phyloP scores from a whole-genome alignment of 805 yeast species.

The Saccharomyces mikatae region DNA sequence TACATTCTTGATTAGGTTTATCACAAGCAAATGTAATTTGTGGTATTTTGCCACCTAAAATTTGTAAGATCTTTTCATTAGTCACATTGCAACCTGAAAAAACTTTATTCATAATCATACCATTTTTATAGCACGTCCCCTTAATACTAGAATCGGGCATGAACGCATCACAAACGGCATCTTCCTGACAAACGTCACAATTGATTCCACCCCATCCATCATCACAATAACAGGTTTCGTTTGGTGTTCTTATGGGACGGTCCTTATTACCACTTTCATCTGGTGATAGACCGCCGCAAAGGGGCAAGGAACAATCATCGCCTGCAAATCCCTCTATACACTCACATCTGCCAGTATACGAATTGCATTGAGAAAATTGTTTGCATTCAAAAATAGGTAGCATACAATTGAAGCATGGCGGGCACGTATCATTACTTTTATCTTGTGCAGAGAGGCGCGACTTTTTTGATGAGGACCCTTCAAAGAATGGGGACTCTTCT shows the following conservation, averaged over 20 bases:
- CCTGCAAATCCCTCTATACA: slow-evolving; percentile 94
- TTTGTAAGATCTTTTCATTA: slow-evolving; percentile 71
- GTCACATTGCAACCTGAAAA: slow-evolving; percentile 95
- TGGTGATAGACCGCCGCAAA: slow-evolving; percentile 72
- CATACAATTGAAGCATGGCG: slow-evolving; percentile 93
- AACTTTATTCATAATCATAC: slow-evolving; percentile 69
- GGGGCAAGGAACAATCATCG: slow-evolving; percentile 78
- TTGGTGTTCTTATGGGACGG: slow-evolving; percentile 53
- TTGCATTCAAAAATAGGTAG: slow-evolving; percentile 83
- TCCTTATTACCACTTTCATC: slow-evolving; percentile 36
- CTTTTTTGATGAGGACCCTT: background rate
- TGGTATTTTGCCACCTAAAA: slow-evolving; percentile 73
- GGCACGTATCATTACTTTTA: slow-evolving; percentile 44
- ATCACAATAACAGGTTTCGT: slow-evolving; percentile 55
- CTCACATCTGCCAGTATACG: slow-evolving; percentile 83
- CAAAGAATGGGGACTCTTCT: background rate
- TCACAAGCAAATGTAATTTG: slow-evolving; percentile 91
- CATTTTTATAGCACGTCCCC: slow-evolving; percentile 86
- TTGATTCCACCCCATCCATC: slow-evolving; percentile 92
- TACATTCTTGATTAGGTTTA: slow-evolving; percentile 54
- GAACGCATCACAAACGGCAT: slow-evolving; percentile 72
- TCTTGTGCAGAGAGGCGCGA: background rate
- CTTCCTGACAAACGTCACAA: slow-evolving; percentile 75
- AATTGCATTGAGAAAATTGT: slow-evolving; percentile 84
- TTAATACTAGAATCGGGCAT: slow-evolving; percentile 70